Base-by-base conservation (phyloP, 768 basidiomycete genomes). In the Naganishia antarctica region DNA sequence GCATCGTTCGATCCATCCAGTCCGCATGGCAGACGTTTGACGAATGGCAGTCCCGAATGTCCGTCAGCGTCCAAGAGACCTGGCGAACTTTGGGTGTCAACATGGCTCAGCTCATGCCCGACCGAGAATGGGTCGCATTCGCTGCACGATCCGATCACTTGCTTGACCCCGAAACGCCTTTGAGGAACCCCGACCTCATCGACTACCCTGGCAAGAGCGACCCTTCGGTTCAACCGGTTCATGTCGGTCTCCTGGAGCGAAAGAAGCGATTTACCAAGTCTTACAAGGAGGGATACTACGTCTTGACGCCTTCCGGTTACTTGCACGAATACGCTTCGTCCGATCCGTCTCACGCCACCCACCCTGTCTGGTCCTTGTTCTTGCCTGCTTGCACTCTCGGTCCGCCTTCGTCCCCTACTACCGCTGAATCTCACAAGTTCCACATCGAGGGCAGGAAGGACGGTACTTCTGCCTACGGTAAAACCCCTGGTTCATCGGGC, bases 21-120 rank as follows among this genome's bases (percentile, higher is more conserved):
- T 92, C 91, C 21, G 91, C 96, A 0, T 99, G 96, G 96, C 84
- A 87, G 63, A 98, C 94, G 0, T 99, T 88, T 74, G 90, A 93
- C 71, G 94, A 98, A 70, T 81, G 80, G 80, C 76, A 79, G 66
- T 83, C 87, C 2, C 89, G 96, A 70, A 88, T 90, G 81, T 83
- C 85, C 29, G 74, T 80, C 32, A 79, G 85, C 25, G 84, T 89
- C 7, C 87, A 89, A 74, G 86, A 89, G 60, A 86, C 86, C 0
- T 91, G 88, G 82, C 81, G 82, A 58, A 74, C 76, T 1, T 84
- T 98, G 63, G 85, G 88, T 26, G 79, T 81, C 34, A 81, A 86
- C 69, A 89, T 98, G 84, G 83, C 85, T 29, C 81, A 86, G 8
- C 83, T 97, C 37, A 84, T 87, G 23, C 87, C 92, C 0, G 91